Percentiles rank a stretch among this genome's conserved stretches.
phyloP scores from a whole-genome alignment of 345 rosid species.

The Aethionema arabicum region DNA sequence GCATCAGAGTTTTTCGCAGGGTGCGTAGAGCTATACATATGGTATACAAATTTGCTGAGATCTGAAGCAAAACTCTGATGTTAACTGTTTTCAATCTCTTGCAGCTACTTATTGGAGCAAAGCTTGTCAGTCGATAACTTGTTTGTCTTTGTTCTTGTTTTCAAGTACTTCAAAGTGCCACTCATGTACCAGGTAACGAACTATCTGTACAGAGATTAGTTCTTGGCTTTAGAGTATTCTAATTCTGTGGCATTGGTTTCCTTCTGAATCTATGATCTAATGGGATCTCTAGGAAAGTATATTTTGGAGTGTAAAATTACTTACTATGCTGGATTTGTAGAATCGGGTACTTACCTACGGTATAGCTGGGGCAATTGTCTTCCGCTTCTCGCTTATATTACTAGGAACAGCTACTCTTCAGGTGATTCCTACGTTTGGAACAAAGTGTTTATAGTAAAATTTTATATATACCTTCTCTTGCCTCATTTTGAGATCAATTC shows the following conservation, averaged over 20 bases:
- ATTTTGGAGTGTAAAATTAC: slow-evolving; percentile 12
- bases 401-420: slow-evolving; percentile 93
- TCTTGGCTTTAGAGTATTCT: slow-evolving; percentile 14
- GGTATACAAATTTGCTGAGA: background rate
- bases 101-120: slow-evolving; percentile 93
- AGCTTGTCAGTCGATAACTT: slow-evolving; percentile 97
- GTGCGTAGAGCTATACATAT: slow-evolving; percentile 37
- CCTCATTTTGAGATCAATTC: slow-evolving; percentile 9
- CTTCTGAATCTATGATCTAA: slow-evolving; percentile 9
- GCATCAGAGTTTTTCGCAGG: slow-evolving; percentile 95
- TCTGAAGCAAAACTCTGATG: background rate
- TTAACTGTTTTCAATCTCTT: slow-evolving; percentile 29
- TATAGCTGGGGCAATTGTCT: slow-evolving; percentile 83
- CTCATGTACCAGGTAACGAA: slow-evolving; percentile 70
- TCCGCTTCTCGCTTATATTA: slow-evolving; percentile 68
- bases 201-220: slow-evolving; percentile 15
- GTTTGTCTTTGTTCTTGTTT: slow-evolving; percentile 86
- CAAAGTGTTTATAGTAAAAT: background rate
- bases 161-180: slow-evolving; percentile 96
- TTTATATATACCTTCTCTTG: background rate
- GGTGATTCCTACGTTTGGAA: slow-evolving; percentile 44
- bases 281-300: background rate
- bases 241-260: slow-evolving; percentile 11
- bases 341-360: slow-evolving; percentile 88
- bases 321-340: slow-evolving; percentile 43